These are phyloP conservation scores for Rhododendron simsii DNA, from an alignment of 148 eudicot genomes.

Conservation along the genomic window DNA sequence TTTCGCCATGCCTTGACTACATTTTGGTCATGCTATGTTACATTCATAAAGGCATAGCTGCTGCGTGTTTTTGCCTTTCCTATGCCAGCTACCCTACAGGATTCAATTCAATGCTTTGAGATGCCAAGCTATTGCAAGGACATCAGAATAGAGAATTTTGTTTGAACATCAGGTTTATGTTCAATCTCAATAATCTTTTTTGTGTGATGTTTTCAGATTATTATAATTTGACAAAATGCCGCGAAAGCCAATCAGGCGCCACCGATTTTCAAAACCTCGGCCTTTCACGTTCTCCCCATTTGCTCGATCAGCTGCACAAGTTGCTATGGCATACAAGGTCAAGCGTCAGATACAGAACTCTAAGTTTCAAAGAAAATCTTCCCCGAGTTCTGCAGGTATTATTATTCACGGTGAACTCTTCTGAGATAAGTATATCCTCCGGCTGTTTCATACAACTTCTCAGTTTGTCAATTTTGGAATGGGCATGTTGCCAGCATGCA, in stretches of 20 bases:
- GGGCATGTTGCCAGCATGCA: neutral
- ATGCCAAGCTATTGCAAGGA: neutral
- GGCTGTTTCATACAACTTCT: neutral
- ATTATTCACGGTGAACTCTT: neutral
- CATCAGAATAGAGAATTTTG: neutral
- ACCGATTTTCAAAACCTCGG: constrained; percentile 23
- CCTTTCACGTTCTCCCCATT: constrained; percentile 64
- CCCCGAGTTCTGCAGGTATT: constrained; percentile 34
- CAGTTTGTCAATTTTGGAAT: neutral
- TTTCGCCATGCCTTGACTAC: neutral
- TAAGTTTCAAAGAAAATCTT: constrained; percentile 16
- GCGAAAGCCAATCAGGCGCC: constrained; percentile 44
- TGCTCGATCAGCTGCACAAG: constrained; percentile 53
- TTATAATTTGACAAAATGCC: constrained; percentile 37
- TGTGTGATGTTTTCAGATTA: neutral
- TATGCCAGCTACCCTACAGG: neutral
- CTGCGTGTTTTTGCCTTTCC: neutral
- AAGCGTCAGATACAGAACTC: constrained; percentile 25
- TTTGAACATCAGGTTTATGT: neutral
- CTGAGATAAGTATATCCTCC: neutral
- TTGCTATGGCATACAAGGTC: constrained; percentile 23
- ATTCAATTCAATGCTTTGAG: neutral
- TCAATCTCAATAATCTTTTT: neutral
- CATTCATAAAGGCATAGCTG: neutral
- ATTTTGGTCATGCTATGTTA: neutral